Evolutionary conservation across 352 stramenopile genomes (phyloP), one percentile per base, ranked within the genome.

Genomic region (Blastocystis hominis): DNA sequence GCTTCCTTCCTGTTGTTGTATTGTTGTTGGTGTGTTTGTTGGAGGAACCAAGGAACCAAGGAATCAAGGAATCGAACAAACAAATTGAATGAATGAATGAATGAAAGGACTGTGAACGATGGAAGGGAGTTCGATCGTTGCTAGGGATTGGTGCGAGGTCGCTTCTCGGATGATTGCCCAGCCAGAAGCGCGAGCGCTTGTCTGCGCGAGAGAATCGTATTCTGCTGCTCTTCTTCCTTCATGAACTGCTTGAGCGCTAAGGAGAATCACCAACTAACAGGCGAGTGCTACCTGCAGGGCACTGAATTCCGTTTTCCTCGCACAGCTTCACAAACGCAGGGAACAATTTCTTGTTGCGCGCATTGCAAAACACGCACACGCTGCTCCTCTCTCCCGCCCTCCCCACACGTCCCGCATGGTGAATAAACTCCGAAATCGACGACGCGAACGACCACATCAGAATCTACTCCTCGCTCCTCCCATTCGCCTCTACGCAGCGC

Each of bases 291-390:
- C 72, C 10, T 15, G 50, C 17, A 10, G 72, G 72, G 2, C 53
- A 24, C 53, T 30, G 36, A 53, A 84, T 84, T 1, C 46, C 44
- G 38, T 63, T 64, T 24, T 84, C 72, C 20, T 84, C 72, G 40
- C 44, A 59, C 55, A 84, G 56, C 30, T 64, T 63, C 15, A 84
- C 36, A 9, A 84, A 64, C 36, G 44, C 72, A 20, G 36, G 10
- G 44, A 84, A 84, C 7, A 84, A 15, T 46, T 84, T 84, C 30
- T 84, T 84, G 36, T 84, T 84, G 13, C 50, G 50, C 24, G 72
- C 72, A 64, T 84, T 84, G 24, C 47, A 84, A 53, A 84, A 84
- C 3, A 63, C 50, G 36, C 34, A 36, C 54, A 84, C 72, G 13
- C 15, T 44, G 17, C 72, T 38, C 54, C 46, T 24, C 53, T 66